Conservation (phyloP, 2,329 filamentous ascomycete genomes). For the Sporothrix luriei region DNA sequence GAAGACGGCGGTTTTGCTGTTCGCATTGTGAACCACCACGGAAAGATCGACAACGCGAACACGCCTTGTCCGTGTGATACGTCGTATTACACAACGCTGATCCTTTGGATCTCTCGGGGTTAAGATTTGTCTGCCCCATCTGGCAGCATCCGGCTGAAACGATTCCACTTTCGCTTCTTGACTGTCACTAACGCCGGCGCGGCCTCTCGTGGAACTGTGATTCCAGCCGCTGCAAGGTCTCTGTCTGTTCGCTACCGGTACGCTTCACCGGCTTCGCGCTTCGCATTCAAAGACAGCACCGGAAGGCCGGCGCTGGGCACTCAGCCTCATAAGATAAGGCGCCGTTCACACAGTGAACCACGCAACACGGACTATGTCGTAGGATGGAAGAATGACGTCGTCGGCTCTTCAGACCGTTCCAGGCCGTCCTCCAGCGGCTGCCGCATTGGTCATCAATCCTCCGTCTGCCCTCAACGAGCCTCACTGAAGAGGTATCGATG, state of each 20-base stretch:
- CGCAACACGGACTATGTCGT: background rate
- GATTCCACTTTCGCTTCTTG: background rate
- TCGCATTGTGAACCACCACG: background rate
- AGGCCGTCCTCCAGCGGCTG: background rate
- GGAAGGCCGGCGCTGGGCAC: background rate
- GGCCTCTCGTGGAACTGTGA: background rate
- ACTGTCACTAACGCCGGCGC: background rate
- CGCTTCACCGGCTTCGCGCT: background rate
- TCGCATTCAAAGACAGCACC: background rate
- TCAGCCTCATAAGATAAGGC: background rate
- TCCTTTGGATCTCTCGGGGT: background rate
- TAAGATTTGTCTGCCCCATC: constrained; percentile 3
- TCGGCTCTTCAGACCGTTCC: background rate
- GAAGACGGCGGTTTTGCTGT: too few species aligned
- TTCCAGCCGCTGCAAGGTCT: background rate
- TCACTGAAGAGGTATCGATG: background rate
- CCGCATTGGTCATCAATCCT: background rate
- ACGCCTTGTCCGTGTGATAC: background rate
- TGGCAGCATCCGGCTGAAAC: background rate
- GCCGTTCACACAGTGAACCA: background rate
- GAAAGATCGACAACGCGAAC: constrained; percentile 5
- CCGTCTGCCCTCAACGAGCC: background rate
- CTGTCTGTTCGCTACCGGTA: background rate
- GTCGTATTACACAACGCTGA: too few species aligned
- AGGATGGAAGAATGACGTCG: constrained; percentile 15